Percentiles rank a stretch among this genome's conserved stretches.
Conservation (phyloP, 129 eudicot genomes). For the Dittrichia graveolens region DNA sequence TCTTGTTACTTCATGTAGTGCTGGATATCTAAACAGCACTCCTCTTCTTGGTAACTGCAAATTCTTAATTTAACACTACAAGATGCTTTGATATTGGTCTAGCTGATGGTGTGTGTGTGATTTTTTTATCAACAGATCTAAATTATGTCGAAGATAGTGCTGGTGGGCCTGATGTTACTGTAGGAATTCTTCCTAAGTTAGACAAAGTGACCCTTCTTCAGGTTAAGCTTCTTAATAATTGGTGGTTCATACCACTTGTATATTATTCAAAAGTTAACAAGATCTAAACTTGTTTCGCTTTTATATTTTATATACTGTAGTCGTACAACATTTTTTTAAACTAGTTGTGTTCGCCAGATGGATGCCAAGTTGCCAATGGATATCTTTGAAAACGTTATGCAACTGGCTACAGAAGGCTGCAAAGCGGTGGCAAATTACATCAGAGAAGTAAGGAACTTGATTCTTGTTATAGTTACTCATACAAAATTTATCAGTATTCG, state of each 20-base stretch:
- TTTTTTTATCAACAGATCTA: conserved; percentile 55
- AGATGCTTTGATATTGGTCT: not conserved
- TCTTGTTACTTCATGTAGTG: conserved; percentile 91
- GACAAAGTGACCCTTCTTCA: conserved; percentile 95
- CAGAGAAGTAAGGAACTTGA: conserved; percentile 68
- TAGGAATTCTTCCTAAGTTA: conserved; percentile 83
- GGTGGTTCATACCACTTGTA: not conserved
- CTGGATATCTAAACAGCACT: conserved; percentile 82
- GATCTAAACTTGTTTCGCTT: not conserved
- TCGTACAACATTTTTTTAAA: not conserved
- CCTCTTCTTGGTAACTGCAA: conserved; percentile 71
- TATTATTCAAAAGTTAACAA: not conserved
- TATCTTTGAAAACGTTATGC: conserved; percentile 82
- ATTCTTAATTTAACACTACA: not conserved
- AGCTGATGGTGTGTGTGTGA: not conserved
- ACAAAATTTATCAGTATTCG: not conserved
- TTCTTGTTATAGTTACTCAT: not conserved
- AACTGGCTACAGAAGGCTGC: conserved; percentile 91
- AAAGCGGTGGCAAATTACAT: conserved; percentile 88
- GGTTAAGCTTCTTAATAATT: conserved; percentile 38
- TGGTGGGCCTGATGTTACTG: conserved; percentile 95
- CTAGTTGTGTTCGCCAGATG: conserved; percentile 52
- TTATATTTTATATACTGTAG: not conserved
- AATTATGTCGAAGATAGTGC: conserved; percentile 97
- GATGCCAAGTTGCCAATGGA: conserved; percentile 89